Evolutionary conservation across 163 green algal species (phyloP), one percentile per base, ranked within the genome.

Genomic region (Coccomyxa subellipsoidea): DNA sequence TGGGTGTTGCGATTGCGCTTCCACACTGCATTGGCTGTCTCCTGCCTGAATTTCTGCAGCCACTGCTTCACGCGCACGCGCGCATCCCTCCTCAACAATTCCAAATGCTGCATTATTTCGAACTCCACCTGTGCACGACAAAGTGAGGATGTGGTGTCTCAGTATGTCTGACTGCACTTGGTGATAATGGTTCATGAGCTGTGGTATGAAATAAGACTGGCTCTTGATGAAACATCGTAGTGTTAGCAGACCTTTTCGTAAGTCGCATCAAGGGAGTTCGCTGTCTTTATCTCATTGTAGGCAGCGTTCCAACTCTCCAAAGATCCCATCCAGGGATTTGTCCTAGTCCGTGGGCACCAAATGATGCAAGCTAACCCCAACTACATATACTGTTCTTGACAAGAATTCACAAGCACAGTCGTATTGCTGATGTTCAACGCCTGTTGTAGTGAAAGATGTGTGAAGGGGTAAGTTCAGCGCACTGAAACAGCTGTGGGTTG

Each of bases 1-100:
- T 90, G 91, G 9, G 78, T 36, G 78, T 93, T 93, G 53, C 90
- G 85, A 81, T 93, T 93, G 54, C 82, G 84, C 71, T 91, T 90
- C 87, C 87, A 92, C 18, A 87, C 86, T 38, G 82, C 29, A 69
- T 93, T 92, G 76, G 71, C 54, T 5, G 83, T 90, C 87, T 91
- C 66, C 27, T 73, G 66, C 66, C 81, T 85, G 5, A 92, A 80
- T 69, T 91, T 92, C 38, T 80, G 77, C 21, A 92, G 80, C 88
- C 88, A 92, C 47, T 84, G 83, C 29, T 83, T 84, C 7, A 91
- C 76, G 12, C 88, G 81, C 23, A 90, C 78, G 27, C 76, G 76
- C 2, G 83, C 69, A 36, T 88, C 86, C 54, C 82, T 80, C 21
- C 81, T 76, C 54, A 91, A 76, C 78, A 91, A 81, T 4, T 76